A percentile compares a stretch with the other conserved stretches of the same genome.
Conservation (phyloP, 352 stramenopile species). For the Phytophthora rubi region DNA sequence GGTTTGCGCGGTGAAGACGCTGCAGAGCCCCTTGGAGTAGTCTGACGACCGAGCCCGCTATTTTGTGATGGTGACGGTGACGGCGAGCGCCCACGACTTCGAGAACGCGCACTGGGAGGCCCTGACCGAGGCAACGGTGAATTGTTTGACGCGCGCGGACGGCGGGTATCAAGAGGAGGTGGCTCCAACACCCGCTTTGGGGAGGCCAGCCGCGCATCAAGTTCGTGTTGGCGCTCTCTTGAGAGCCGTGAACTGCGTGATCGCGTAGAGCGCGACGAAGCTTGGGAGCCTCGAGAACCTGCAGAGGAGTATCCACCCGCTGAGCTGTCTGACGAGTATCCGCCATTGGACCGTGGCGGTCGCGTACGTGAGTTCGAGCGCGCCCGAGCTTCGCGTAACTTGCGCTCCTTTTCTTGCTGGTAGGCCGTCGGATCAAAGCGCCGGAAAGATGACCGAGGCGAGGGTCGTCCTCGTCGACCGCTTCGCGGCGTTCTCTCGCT, state of each 20-base stretch:
- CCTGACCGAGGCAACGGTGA: slow-evolving; percentile 35
- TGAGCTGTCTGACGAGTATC: slow-evolving; percentile 75
- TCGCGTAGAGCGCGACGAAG: slow-evolving; percentile 49
- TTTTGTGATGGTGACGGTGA: slow-evolving; percentile 31
- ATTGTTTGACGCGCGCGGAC: slow-evolving; percentile 23
- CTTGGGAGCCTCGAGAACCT: slow-evolving; percentile 56
- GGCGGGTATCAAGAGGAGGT: slow-evolving; percentile 21
- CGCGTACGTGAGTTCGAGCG: slow-evolving; percentile 38
- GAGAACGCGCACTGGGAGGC: slow-evolving; percentile 14
- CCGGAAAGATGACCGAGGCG: slow-evolving; percentile 46
- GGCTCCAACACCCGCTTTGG: slow-evolving; percentile 45
- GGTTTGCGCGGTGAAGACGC: slow-evolving; percentile 19
- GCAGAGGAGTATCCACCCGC: slow-evolving; percentile 72
- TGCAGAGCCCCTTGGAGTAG: not conserved
- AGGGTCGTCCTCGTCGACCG: slow-evolving; percentile 17
- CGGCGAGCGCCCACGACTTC: slow-evolving; percentile 37
- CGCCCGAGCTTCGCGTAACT: slow-evolving; percentile 49
- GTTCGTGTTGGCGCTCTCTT: slow-evolving; percentile 61
- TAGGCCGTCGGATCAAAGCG: slow-evolving; percentile 87
- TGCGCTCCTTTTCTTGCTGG: slow-evolving; percentile 74
- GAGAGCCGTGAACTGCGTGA: slow-evolving; percentile 47
- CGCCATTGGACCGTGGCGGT: slow-evolving; percentile 30
- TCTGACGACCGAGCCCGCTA: not conserved
- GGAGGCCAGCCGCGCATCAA: slow-evolving; percentile 61
- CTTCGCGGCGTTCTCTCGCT: slow-evolving; percentile 9